Evolutionary conservation across 352 stramenopile genomes (phyloP), one percentile per base, ranked within the genome.

Genomic region (Pythium folliculosum): DNA sequence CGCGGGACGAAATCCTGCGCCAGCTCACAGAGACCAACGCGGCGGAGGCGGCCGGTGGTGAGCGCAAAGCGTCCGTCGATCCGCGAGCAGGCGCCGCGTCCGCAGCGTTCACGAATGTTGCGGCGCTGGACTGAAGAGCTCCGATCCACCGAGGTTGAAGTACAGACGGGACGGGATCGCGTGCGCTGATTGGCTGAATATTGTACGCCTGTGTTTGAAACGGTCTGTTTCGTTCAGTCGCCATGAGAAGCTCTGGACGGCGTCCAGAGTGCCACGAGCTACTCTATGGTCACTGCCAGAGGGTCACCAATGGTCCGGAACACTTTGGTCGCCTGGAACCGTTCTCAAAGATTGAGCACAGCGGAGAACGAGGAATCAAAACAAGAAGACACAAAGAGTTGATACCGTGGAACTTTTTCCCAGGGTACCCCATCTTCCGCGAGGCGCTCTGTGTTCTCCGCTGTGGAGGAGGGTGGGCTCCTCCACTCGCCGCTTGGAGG

Each of bases 1-100:
- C 73, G 14, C 77, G 81, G 17, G 70, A 68, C 30, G 81, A 92
- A 60, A 88, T 92, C 32, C 61, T 90, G 61, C 72, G 55, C 12
- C 72, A 87, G 35, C 70, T 90, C 16, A 40, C 23, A 0, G 10
- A 19, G 5, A 32, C 27, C 27, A 47, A 14, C 30, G n/a, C 52
- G 19, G 4, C 23, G 4, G 23, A 27, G n/a, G 14, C 19, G 44
- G 30, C 54, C 48, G 37, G 10, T 5, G 27, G 27, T 5, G 27
- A 32, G 27, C 27, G 27, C 27, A 32, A 32, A 32, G 27, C 27
- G 27, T 32, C 27, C 3, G 27, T 32, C 3, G 27, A 32, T 32
- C 27, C 27, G 27, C 27, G 27, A 32, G 27, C 27, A 32, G 27
- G 27, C 27, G 27, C 27, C 27, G 37, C 37, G 37, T 7, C 37